Conservation (phyloP, 352 stramenopile genomes). For the Pythium periplocum region DNA sequence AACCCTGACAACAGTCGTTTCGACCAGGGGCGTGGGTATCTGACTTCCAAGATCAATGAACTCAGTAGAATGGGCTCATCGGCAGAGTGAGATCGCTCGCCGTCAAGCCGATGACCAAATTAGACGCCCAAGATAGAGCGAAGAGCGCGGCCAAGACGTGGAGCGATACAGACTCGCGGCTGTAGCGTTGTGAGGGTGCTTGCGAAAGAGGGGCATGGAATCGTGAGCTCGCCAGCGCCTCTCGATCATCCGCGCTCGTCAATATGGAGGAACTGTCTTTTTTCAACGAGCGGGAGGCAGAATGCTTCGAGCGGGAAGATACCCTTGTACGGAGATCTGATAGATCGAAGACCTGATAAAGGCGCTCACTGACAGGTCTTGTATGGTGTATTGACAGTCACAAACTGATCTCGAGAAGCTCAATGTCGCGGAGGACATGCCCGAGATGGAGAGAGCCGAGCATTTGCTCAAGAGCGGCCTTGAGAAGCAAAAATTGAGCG, state of each 20-base stretch:
- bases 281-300: constrained; percentile 79
- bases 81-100: too few species aligned
- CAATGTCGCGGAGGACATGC: constrained; percentile 81
- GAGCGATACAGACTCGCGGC: too few species aligned
- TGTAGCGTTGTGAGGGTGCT: too few species aligned
- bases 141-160: too few species aligned
- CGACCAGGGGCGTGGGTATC: too few species aligned
- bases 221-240: too few species aligned
- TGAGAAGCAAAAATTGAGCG: constrained; percentile 78
- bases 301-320: constrained; percentile 82
- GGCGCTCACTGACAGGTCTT: background rate
- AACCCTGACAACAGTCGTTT: too few species aligned
- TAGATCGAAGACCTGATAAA: background rate
- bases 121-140: too few species aligned
- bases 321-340: constrained; percentile 40
- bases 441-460: constrained; percentile 73
- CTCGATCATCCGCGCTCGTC: background rate
- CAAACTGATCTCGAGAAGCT: constrained; percentile 81
- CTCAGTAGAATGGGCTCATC: too few species aligned
- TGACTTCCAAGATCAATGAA: too few species aligned
- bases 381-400: constrained; percentile 29
- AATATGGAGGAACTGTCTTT: constrained; percentile 78
- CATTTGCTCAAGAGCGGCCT: constrained; percentile 71
- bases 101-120: too few species aligned
- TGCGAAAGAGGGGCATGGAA: too few species aligned